Base-by-base conservation (phyloP, 441 rosid genomes). In the Croton setiger region DNA sequence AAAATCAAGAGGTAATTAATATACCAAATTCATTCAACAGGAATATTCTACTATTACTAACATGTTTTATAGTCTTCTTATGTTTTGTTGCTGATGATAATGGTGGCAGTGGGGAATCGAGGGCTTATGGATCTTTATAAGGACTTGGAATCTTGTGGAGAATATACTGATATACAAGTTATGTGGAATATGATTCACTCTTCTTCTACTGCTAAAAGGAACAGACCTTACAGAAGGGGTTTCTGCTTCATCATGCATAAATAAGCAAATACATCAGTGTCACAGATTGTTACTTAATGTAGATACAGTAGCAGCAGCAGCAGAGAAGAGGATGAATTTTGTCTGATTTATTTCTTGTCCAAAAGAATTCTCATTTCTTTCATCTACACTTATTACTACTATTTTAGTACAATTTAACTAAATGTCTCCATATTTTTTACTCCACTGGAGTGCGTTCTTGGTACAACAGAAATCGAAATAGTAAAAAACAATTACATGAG, bases 101-200 rank as follows among this genome's bases (percentile, higher is more conserved):
- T 14, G 2, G 49, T 47, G 68, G 73, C 82, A 86, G 89, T 79
- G 44, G 78, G 74, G 7, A 71, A 53, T 53, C 37, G 73, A 18
- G 85, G 82, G 39, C 82, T 88, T 14, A 61, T 71, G 66, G 67
- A 53, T 66, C 83, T 88, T 20, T 74, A 78, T 80, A 78, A 84
- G 81, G 90, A 86, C 75, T 77, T 85, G 88, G 93, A 86, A 69
- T 79, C 84, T 27, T 86, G 85, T 43, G 70, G 75, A 1, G 89
- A 81, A 66, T 86, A 85, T 43, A 76, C 73, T 63, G 91, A 88
- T 66, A 85, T 85, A 72, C 83, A 80, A 57, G 87, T 88, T 71
- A 81, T 86, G 91, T 86, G 91, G 91, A 77, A 84, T 62, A 78
- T 86, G 74, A 56, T 86, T 73, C 89, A 85, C 53, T 87, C 86